Evolutionary conservation across 768 basidiomycete species (phyloP).

Genomic region (Russula compacta): DNA sequence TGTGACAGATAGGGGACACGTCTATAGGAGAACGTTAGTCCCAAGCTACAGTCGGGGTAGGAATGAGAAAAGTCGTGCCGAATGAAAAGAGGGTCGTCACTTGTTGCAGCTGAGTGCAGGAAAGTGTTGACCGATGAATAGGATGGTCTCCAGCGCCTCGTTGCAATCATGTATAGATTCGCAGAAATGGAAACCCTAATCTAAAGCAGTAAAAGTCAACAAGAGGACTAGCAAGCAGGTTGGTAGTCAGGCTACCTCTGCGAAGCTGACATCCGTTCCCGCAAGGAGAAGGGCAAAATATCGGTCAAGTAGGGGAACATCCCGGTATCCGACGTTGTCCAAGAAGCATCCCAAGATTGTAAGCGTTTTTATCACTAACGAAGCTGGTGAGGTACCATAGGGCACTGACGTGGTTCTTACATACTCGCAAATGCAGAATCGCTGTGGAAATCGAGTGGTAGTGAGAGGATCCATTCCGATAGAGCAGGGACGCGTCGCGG

Average conservation of each 20-base stretch:
- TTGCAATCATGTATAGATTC: conserved; percentile 15
- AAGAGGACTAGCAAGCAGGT: not conserved
- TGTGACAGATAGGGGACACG: conserved; percentile 46
- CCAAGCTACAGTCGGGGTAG: not conserved
- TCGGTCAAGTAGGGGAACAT: conserved; percentile 55
- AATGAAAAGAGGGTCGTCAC: conserved; percentile 17
- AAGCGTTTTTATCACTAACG: conserved; percentile 66
- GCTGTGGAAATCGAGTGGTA: conserved; percentile 73
- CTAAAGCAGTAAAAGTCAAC: not conserved
- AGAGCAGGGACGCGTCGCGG: conserved; percentile 67
- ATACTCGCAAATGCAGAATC: conserved; percentile 84
- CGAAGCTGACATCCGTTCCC: conserved; percentile 74
- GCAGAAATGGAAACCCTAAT: conserved; percentile 10
- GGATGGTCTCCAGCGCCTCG: conserved; percentile 16
- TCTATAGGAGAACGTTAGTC: conserved; percentile 28
- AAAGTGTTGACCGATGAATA: conserved; percentile 14
- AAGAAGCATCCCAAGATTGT: conserved; percentile 57
- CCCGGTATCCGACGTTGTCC: conserved; percentile 55
- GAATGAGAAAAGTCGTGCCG: conserved; percentile 2
- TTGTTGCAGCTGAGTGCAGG: conserved; percentile 4
- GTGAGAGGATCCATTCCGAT: conserved; percentile 64
- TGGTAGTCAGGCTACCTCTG: conserved; percentile 46
- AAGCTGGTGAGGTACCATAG: not conserved
- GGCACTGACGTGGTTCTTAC: conserved; percentile 23
- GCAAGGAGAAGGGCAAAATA: conserved; percentile 64